phyloP scores from a whole-genome alignment of 495 filamentous ascomycete genomes.

The Rhizodiscina lignyota region DNA sequence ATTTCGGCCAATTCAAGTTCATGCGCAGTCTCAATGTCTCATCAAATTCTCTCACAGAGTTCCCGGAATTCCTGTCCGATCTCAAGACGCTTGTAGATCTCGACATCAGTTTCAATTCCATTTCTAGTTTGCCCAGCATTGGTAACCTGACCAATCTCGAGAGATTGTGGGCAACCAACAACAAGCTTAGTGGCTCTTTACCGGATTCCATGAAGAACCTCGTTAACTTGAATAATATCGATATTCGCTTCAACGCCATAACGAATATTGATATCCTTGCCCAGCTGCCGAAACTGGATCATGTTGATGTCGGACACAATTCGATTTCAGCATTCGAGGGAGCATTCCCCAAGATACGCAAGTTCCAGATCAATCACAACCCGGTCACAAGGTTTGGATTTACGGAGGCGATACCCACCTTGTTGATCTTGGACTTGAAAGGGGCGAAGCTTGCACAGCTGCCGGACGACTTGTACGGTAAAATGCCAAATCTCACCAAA shows the following conservation, averaged over 20 bases:
- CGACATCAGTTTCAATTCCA: slow-evolving; percentile 92
- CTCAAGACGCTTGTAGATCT: slow-evolving; percentile 76
- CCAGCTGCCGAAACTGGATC: slow-evolving; percentile 69
- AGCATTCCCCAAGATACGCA: slow-evolving; percentile 66
- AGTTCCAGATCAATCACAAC: slow-evolving; percentile 76
- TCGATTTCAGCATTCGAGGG: slow-evolving; percentile 73
- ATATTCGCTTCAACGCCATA: slow-evolving; percentile 83
- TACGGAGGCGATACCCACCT: slow-evolving; percentile 52
- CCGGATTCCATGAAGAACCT: slow-evolving; percentile 52
- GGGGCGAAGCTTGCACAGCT: slow-evolving; percentile 75
- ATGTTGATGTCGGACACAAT: slow-evolving; percentile 80
- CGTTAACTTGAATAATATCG: slow-evolving; percentile 70
- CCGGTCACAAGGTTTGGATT: slow-evolving; percentile 88
- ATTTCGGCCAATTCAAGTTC: slow-evolving; percentile 60
- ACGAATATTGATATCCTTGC: slow-evolving; percentile 71
- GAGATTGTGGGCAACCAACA: slow-evolving; percentile 89
- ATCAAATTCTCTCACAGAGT: slow-evolving; percentile 74
- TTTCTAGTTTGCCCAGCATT: slow-evolving; percentile 59
- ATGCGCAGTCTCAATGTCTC: slow-evolving; percentile 77
- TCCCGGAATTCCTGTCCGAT: slow-evolving; percentile 70
- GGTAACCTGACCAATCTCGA: slow-evolving; percentile 64
- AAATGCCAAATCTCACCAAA: slow-evolving; percentile 69
- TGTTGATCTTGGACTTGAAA: slow-evolving; percentile 74
- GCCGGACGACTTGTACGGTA: slow-evolving; percentile 69
- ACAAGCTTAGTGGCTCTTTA: slow-evolving; percentile 59